Conservation (phyloP, 2,329 filamentous ascomycete genomes). For the Exophiala oligosperma region DNA sequence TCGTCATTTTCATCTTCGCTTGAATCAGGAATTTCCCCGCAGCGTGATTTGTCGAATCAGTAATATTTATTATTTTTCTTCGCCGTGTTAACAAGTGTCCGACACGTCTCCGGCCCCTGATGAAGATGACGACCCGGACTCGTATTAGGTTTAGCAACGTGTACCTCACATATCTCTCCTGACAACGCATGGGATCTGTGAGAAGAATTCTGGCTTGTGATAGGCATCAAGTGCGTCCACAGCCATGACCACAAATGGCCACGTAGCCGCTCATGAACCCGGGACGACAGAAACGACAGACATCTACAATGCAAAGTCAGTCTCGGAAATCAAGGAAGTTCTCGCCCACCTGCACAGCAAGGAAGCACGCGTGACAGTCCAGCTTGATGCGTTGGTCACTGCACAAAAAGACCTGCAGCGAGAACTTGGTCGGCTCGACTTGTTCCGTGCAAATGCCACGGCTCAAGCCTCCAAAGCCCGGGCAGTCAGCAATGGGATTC, state of each 20-base stretch:
- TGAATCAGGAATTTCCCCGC: too few species aligned
- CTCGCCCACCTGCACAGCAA: slow-evolving; percentile 73
- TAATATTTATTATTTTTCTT: too few species aligned
- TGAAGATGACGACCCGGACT: too few species aligned
- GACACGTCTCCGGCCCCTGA: too few species aligned
- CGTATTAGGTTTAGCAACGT: too few species aligned
- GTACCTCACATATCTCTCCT: too few species aligned
- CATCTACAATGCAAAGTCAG: slow-evolving; percentile 70
- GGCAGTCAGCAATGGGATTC: slow-evolving; percentile 84
- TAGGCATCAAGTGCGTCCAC: neutral
- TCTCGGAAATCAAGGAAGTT: slow-evolving; percentile 76
- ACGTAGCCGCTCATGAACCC: slow-evolving; percentile 8
- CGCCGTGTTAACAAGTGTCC: too few species aligned
- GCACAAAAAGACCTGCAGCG: slow-evolving; percentile 85
- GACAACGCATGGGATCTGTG: neutral
- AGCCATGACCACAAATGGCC: slow-evolving; percentile 21
- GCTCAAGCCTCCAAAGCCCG: slow-evolving; percentile 82
- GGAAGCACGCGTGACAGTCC: slow-evolving; percentile 71
- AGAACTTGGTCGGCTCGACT: slow-evolving; percentile 82
- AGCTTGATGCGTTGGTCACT: slow-evolving; percentile 73
- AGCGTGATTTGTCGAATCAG: too few species aligned
- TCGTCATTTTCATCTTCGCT: too few species aligned
- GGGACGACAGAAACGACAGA: slow-evolving; percentile 27
- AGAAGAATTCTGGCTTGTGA: neutral
- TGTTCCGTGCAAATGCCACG: slow-evolving; percentile 83